Evolutionary conservation across 2,329 filamentous ascomycete species (phyloP), one percentile per base, ranked within the genome.

Genomic region (Trichoderma atroviride): DNA sequence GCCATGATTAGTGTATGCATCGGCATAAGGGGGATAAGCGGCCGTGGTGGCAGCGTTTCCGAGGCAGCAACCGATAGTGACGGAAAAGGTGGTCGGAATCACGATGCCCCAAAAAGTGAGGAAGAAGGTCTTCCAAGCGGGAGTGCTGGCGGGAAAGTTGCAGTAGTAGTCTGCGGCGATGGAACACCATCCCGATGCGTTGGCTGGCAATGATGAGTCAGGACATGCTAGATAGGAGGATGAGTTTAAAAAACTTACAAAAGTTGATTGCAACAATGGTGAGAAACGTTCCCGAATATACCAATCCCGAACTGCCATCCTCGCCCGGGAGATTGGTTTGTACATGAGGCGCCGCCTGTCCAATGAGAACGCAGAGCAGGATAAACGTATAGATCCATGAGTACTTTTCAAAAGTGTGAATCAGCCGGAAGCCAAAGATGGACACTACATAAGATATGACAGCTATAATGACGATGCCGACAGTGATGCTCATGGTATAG

Each of bases 321-420:
- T 58, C 33, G 50, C 43, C 69, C 11, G 65, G 64, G 4, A 62
- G 13, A 57, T 61, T 16, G 33, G 68, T 14, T 47, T 73, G 13
- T 70, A 71, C 33, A 70, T 71, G 43, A 69, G 68, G 57, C 63
- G 68, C 27, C 70, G 68, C 67, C 37, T 74, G 73, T 35, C 68
- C 73, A 24, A 71, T 72, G 29, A 74, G 63, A 9, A 71, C 72
- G 13, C 71, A 73, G 5, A 74, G 60, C 7, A 74, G 67, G 14
- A 73, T 69, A 19, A 73, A 71, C 0, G 72, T 72, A 13, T 72
- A 70, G 24, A 72, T 65, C 73, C 73, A 74, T 11, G 73, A 72
- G 37, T 73, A 73, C 33, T 72, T 69, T 40, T 73, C 72, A 35
- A 72, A 74, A n/a, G 70, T 60, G 52, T 74, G 73, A 19, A 74